Conservation (phyloP, 169 alveolate genomes). For the Cryptosporidium sp. region DNA sequence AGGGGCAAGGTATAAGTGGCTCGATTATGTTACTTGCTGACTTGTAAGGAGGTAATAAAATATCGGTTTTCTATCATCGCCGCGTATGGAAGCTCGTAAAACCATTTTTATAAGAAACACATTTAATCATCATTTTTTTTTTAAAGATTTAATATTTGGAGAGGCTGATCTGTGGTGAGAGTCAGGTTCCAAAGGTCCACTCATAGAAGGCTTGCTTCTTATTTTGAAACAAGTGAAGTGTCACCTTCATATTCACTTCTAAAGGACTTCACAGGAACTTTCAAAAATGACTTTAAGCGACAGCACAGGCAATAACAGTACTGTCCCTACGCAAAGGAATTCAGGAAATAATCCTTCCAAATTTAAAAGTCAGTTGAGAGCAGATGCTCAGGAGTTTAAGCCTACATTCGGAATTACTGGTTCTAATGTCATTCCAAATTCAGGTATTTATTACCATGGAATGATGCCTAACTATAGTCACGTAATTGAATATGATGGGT, state of each 20-base stretch:
- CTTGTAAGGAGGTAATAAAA: conserved; percentile 49
- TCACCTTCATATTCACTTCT: conserved; percentile 46
- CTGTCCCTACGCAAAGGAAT: conserved; percentile 4
- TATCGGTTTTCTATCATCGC: conserved; percentile 62
- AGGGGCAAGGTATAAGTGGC: conserved; percentile 56
- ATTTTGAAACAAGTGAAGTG: conserved; percentile 64
- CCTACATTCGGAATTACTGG: conserved; percentile 53
- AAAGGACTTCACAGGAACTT: conserved; percentile 12
- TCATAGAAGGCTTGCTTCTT: conserved; percentile 58
- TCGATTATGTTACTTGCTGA: conserved; percentile 75
- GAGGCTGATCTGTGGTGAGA: conserved; percentile 44
- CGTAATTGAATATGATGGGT: conserved; percentile 48
- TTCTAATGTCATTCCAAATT: conserved; percentile 11
- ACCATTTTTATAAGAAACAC: conserved; percentile 9
- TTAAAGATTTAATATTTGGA: conserved; percentile 26
- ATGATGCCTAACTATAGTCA: conserved; percentile 38
- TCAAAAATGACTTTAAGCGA: conserved; percentile 61
- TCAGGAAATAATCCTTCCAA: conserved; percentile 29
- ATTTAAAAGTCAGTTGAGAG: conserved; percentile 67
- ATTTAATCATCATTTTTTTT: conserved; percentile 14
- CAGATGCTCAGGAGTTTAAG: conserved; percentile 73
- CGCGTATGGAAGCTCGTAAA: conserved; percentile 71
- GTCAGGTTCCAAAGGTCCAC: conserved; percentile 72
- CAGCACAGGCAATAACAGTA: conserved; percentile 39
- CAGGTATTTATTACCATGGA: conserved; percentile 68